Evolutionary conservation across 495 filamentous ascomycete genomes (phyloP).

Genomic region (Penicillium dipodomyicola): DNA sequence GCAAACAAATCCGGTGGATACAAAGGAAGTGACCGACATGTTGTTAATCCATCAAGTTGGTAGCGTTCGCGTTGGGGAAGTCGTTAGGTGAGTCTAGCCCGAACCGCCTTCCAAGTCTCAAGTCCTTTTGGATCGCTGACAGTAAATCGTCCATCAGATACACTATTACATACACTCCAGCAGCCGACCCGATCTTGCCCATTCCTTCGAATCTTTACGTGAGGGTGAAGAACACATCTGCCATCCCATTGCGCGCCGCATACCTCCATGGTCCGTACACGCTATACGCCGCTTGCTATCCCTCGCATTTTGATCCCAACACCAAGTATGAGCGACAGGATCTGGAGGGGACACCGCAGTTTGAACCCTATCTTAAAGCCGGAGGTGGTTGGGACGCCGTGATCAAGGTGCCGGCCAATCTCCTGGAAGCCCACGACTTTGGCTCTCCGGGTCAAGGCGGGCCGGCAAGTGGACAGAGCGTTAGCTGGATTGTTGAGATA

Average conservation of each 20-base stretch:
- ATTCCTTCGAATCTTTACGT: slow-evolving; percentile 75
- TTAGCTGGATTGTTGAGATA: slow-evolving; percentile 90
- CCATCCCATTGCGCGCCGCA: slow-evolving; percentile 85
- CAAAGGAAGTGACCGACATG: slow-evolving; percentile 54
- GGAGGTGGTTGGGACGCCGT: slow-evolving; percentile 78
- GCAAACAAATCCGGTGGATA: slow-evolving; percentile 27
- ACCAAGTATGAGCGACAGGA: slow-evolving; percentile 61
- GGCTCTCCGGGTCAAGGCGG: slow-evolving; percentile 19
- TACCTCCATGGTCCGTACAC: slow-evolving; percentile 96
- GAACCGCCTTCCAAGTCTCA: not conserved
- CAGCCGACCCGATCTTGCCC: slow-evolving; percentile 80
- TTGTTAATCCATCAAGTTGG: slow-evolving; percentile 85
- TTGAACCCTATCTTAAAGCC: slow-evolving; percentile 94
- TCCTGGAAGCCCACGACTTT: slow-evolving; percentile 26
- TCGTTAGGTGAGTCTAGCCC: slow-evolving; percentile 59
- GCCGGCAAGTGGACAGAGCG: slow-evolving; percentile 43
- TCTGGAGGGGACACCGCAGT: slow-evolving; percentile 69
- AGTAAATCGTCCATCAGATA: slow-evolving; percentile 50
- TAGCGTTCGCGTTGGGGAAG: slow-evolving; percentile 87
- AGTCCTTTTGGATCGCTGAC: not conserved
- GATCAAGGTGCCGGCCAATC: slow-evolving; percentile 69
- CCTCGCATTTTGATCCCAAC: slow-evolving; percentile 76
- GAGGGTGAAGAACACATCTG: slow-evolving; percentile 86
- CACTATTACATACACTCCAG: slow-evolving; percentile 90
- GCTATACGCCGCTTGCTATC: slow-evolving; percentile 79